Percentiles rank a stretch among this genome's conserved stretches.
Conservation (phyloP, 225 moss, liverwort and hornwort genomes). For the Straminergon stramineum region DNA sequence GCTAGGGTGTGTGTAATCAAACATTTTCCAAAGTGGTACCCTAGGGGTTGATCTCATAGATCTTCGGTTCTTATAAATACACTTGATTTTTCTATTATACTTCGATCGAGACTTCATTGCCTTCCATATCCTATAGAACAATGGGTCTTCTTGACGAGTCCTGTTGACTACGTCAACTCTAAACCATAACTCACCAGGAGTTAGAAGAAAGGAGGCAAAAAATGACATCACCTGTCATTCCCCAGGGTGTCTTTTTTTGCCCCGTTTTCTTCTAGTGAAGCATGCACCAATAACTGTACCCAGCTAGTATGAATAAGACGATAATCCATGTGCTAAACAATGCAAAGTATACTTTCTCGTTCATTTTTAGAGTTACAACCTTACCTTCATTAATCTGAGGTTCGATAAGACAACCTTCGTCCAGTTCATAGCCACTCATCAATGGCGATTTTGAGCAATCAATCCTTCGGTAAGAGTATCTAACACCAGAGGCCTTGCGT, state of each 20-base stretch:
- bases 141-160: neutral
- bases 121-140: neutral
- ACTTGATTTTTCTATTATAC: neutral
- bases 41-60: neutral
- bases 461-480: neutral
- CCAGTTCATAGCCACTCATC: neutral
- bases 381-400: conserved; percentile 9
- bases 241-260: neutral
- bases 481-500: neutral
- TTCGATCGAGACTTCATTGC: neutral
- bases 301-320: neutral
- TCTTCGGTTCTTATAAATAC: neutral
- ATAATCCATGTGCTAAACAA: neutral
- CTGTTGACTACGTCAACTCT: neutral
- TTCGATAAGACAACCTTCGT: neutral
- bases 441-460: neutral
- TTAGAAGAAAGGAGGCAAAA: neutral
- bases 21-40: neutral
- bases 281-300: neutral
- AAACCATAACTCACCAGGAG: neutral
- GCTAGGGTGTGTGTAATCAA: neutral
- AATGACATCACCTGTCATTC: neutral
- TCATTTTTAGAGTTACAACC: neutral
- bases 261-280: neutral
- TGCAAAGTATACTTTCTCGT: neutral